Conservation (phyloP, 441 rosid species). For the Populus hybrid region DNA sequence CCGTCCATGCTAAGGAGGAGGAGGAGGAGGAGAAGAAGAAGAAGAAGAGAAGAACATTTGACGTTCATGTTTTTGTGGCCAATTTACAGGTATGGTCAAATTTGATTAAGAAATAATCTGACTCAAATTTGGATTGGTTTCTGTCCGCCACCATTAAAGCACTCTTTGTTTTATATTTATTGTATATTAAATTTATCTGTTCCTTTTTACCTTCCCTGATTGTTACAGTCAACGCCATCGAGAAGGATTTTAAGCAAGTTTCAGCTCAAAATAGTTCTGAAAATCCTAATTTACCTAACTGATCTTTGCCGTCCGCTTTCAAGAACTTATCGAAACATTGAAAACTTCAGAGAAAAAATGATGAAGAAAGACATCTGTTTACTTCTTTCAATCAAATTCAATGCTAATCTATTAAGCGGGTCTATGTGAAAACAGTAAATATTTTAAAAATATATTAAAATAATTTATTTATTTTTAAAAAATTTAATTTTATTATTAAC, state of each 20-base stretch:
- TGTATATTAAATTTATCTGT: neutral
- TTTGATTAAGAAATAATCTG: neutral
- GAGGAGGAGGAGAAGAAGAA: no score
- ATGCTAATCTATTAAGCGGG: no score
- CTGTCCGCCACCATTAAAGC: neutral
- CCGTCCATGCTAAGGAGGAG: neutral
- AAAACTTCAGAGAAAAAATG: no score
- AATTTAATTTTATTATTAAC: no score
- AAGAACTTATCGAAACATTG: neutral
- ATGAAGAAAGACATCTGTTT: no score
- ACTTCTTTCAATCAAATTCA: no score
- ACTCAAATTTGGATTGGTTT: neutral
- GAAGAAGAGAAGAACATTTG: neutral
- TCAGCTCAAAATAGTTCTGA: conserved; percentile 16
- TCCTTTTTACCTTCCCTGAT: conserved; percentile 43
- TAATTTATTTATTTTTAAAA: no score
- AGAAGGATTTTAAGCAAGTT: conserved; percentile 1
- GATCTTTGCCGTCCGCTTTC: neutral
- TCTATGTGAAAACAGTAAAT: accelerated
- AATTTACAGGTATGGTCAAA: neutral
- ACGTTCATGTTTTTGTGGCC: neutral
- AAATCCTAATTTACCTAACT: neutral
- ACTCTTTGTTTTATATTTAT: neutral
- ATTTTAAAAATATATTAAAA: no score
- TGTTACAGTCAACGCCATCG: conserved; percentile 26